These are phyloP conservation scores for Hemisphaericaspora subhashii DNA, from an alignment of 1,139 yeast species.

Conservation along the genomic window DNA sequence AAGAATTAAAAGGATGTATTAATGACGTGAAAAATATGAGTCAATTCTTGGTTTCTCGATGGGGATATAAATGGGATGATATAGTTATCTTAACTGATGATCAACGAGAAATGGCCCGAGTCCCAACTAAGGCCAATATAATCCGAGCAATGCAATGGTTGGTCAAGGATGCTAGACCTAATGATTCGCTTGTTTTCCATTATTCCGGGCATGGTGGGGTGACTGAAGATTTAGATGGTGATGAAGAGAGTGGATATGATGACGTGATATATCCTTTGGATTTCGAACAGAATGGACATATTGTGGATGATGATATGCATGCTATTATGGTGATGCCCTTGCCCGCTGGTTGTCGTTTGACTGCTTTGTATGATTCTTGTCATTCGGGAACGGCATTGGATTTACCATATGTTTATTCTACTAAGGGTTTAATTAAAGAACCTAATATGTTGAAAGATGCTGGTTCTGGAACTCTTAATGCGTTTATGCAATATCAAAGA, in stretches of 20 bases:
- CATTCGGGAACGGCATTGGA: conserved; percentile 92
- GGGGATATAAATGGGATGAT: conserved; percentile 73
- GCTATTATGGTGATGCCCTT: conserved; percentile 75
- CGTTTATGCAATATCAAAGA: conserved; percentile 67
- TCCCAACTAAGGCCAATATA: conserved; percentile 84
- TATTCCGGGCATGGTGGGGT: conserved; percentile 95
- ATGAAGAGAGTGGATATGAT: conserved; percentile 85
- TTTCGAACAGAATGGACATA: conserved; percentile 68
- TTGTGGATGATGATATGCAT: conserved; percentile 85
- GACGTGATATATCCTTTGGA: conserved; percentile 91
- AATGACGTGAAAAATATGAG: conserved; percentile 73
- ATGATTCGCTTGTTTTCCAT: conserved; percentile 80
- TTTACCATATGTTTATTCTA: conserved; percentile 83
- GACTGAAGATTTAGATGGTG: conserved; percentile 77
- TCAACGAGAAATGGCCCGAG: conserved; percentile 56
- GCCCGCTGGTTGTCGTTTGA: conserved; percentile 79
- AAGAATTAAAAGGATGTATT: conserved; percentile 80
- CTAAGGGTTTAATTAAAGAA: conserved; percentile 88
- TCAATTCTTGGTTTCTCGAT: conserved; percentile 48
- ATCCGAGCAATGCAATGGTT: conserved; percentile 90
- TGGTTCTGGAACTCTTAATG: conserved; percentile 69
- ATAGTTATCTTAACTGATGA: conserved; percentile 85
- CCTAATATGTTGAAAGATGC: conserved; percentile 85
- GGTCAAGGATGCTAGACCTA: conserved; percentile 77
- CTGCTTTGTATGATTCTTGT: conserved; percentile 88